A percentile compares a stretch with the other conserved stretches of the same genome.
Conservation (phyloP, 2,329 filamentous ascomycete species). For the Fusarium papillatum region DNA sequence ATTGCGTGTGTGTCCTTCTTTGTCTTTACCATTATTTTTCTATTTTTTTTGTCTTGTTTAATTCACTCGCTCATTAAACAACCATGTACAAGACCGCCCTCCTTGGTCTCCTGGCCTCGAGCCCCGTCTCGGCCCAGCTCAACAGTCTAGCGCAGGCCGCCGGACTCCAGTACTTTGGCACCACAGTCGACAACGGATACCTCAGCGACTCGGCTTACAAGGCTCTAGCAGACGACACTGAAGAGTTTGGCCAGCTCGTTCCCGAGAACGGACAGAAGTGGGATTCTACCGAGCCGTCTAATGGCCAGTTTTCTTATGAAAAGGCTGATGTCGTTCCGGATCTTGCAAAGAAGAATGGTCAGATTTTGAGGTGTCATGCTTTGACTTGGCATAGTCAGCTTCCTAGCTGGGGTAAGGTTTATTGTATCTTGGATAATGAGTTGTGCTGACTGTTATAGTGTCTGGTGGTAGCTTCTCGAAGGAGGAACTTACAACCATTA, state of each 20-base stretch:
- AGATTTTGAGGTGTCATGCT: conserved; percentile 74
- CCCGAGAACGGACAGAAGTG: conserved; percentile 76
- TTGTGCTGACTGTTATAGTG: conserved; percentile 23
- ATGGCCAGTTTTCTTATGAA: conserved; percentile 69
- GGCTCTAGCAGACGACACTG: conserved; percentile 64
- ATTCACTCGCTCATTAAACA: conserved; percentile 14
- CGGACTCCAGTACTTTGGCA: conserved; percentile 74
- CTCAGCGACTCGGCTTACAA: conserved; percentile 68
- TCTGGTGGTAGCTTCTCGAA: conserved; percentile 65
- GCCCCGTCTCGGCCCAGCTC: conserved; percentile 52
- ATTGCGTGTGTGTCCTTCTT: conserved; percentile 19
- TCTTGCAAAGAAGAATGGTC: conserved; percentile 60
- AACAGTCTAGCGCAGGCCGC: conserved; percentile 67
- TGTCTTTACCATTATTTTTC: conserved; percentile 12
- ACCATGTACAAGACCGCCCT: conserved; percentile 40
- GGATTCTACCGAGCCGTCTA: conserved; percentile 71
- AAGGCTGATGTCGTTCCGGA: conserved; percentile 67
- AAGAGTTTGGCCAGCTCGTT: conserved; percentile 75
- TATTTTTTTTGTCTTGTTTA: conserved; percentile 2
- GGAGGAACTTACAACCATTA: conserved; percentile 65
- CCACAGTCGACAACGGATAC: conserved; percentile 72
- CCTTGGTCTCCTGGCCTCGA: conserved; percentile 42
- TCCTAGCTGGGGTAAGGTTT: conserved; percentile 43
- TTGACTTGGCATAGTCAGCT: conserved; percentile 61
- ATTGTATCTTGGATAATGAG: not conserved